Evolutionary conservation across 768 basidiomycete species (phyloP), one percentile per base, ranked within the genome.

Genomic region (Symmetrospora coprosmae): DNA sequence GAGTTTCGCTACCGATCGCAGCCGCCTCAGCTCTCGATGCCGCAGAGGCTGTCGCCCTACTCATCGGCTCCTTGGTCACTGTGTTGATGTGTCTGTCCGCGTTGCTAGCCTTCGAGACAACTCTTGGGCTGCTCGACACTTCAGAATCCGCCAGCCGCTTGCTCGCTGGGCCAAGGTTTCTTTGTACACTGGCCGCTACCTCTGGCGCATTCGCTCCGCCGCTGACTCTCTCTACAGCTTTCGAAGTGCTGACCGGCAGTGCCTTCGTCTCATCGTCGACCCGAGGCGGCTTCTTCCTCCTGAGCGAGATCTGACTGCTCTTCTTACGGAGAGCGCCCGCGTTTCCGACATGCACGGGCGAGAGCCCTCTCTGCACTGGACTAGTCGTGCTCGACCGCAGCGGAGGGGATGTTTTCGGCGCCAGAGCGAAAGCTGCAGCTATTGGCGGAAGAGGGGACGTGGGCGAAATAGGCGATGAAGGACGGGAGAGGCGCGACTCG

Each of bases 311-410:
- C 55, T 58, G 55, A 21, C 41, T 46, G 31, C 41, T 45, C 27
- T 58, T 58, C 55, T 58, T 58, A 16, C 55, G 43, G 23, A 58
- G 43, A 45, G 55, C 55, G 4, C 55, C 55, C 19, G 28, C 13
- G 43, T 58, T 58, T 14, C 55, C 55, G 4, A 47, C 37, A 27
- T 58, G 55, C 21, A 58, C 43, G 27, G 55, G 55, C 27, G 55
- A 58, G 21, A 58, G n/a, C n/a, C 23, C 55, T 31, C 55, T 4
- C 31, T 58, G 40, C 19, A 58, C 40, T 2, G 55, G 55, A 33
- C 41, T 45, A 17, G 40, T 28, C 40, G 55, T 41, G 4, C 43
- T 25, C 2, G 40, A 23, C 13, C 55, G 7, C 14, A 41, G 19
- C 17, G 55, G 55, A 2, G 55, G 55, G n/a, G 55, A 58, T 9